These are phyloP conservation scores for Aspergillus panamensis DNA, from an alignment of 495 filamentous ascomycete species.

Conservation along the genomic window DNA sequence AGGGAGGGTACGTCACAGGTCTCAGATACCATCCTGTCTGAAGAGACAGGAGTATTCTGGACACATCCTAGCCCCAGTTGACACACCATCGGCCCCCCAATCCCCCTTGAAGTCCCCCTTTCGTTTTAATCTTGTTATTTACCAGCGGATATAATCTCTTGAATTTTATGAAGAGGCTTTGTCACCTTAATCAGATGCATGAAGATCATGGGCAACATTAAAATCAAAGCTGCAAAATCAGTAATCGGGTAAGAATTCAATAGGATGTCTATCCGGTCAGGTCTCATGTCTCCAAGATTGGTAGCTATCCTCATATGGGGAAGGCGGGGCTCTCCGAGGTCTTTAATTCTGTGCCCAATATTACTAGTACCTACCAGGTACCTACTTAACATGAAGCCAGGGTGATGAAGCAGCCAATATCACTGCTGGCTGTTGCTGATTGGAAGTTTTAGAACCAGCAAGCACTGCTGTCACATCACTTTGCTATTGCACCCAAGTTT, in stretches of 20 bases:
- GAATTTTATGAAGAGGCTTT: not conserved
- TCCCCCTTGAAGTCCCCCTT: not conserved
- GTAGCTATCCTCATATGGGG: not conserved
- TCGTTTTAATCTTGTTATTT: not conserved
- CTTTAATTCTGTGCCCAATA: not conserved
- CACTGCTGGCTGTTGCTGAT: not conserved
- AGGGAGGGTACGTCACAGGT: constrained; percentile 16
- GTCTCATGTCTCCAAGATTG: too few relatives aligned
- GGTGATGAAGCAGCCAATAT: not conserved
- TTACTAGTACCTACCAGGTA: too few relatives aligned
- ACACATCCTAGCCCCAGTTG: constrained; percentile 9
- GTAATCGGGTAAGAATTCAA: not conserved
- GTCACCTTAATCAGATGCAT: not conserved
- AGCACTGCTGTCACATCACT: not conserved
- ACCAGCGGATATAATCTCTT: not conserved
- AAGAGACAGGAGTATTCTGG: constrained; percentile 17
- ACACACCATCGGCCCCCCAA: not conserved
- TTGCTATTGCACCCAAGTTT: not conserved
- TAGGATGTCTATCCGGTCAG: too few relatives aligned
- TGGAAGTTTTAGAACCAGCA: not conserved
- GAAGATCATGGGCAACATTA: not conserved
- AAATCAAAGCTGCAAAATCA: not conserved
- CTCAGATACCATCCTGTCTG: constrained; percentile 13
- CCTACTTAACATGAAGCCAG: not conserved
- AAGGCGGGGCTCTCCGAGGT: constrained; percentile 12